Evolutionary conservation across 176 grass and related monocot genomes (phyloP).

Genomic region (Raddia guianensis): DNA sequence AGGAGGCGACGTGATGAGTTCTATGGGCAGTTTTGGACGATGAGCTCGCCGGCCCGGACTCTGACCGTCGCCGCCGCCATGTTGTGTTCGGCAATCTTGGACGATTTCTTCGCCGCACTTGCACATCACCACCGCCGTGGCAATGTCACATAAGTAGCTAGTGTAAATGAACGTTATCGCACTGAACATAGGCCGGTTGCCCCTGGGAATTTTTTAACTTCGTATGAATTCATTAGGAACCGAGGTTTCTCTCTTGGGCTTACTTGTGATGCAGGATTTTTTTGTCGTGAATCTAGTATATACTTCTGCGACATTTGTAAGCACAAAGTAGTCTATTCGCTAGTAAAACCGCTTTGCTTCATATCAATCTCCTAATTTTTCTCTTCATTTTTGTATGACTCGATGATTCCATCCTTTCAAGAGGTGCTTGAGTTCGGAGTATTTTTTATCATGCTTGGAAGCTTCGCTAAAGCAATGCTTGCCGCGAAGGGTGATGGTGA

Average conservation of each 20-base stretch:
- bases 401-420: not conserved
- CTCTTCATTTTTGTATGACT: not conserved
- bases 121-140: not conserved
- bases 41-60: not conserved
- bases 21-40: not conserved
- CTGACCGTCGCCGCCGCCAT: not conserved
- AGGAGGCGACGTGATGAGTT: not conserved
- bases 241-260: not conserved
- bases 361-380: not conserved
- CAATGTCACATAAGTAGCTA: not conserved
- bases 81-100: not conserved
- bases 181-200: not conserved
- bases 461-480: not conserved
- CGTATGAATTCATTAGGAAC: not conserved
- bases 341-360: not conserved
- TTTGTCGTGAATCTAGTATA: not conserved
- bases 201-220: not conserved
- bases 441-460: not conserved
- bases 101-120: not conserved
- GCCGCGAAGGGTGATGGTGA: not conserved
- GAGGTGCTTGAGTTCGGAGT: not conserved
- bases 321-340: not conserved
- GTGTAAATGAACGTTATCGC: not conserved
- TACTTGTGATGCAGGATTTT: not conserved
- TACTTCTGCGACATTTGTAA: not conserved